phyloP scores from a whole-genome alignment of 2,329 filamentous ascomycete genomes.

The Corinectria fuckeliana region DNA sequence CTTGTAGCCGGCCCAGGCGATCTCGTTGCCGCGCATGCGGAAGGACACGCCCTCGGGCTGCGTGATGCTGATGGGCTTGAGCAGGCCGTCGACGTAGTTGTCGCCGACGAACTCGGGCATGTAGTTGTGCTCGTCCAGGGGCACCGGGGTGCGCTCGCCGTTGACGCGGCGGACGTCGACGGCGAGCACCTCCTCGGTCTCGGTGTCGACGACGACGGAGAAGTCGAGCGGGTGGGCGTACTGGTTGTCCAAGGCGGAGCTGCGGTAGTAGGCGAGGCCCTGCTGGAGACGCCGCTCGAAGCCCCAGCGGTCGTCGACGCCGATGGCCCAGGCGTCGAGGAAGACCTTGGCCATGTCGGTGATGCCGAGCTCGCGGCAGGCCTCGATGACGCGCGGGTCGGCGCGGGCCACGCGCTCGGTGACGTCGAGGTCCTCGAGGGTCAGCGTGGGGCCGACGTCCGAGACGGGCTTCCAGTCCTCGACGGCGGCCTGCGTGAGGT shows the following conservation, averaged over 20 bases:
- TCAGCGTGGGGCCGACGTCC: constrained; percentile 62
- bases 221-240: constrained; percentile 65
- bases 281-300: constrained; percentile 76
- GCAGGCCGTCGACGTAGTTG: constrained; percentile 43
- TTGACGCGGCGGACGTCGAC: constrained; percentile 52
- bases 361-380: constrained; percentile 77
- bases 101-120: constrained; percentile 44
- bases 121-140: constrained; percentile 48
- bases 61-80: constrained; percentile 49
- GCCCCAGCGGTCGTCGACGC: constrained; percentile 80
- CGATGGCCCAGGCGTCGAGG: constrained; percentile 86
- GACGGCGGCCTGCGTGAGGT: constrained; percentile 49
- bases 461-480: constrained; percentile 54
- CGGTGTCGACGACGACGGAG: constrained; percentile 50
- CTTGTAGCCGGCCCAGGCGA: constrained; percentile 70
- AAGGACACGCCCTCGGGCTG: constrained; percentile 51
- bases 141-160: constrained; percentile 55
- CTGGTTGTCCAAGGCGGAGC: constrained; percentile 70
- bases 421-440: constrained; percentile 80
- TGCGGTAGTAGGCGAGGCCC: constrained; percentile 82
- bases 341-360: constrained; percentile 85
- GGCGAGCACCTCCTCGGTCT: constrained; percentile 56
- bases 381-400: constrained; percentile 77
- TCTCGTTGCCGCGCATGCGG: constrained; percentile 54
- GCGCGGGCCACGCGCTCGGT: constrained; percentile 72